These are phyloP conservation scores for Salix arbutifolia DNA, from an alignment of 345 rosid species.

Conservation along the genomic window DNA sequence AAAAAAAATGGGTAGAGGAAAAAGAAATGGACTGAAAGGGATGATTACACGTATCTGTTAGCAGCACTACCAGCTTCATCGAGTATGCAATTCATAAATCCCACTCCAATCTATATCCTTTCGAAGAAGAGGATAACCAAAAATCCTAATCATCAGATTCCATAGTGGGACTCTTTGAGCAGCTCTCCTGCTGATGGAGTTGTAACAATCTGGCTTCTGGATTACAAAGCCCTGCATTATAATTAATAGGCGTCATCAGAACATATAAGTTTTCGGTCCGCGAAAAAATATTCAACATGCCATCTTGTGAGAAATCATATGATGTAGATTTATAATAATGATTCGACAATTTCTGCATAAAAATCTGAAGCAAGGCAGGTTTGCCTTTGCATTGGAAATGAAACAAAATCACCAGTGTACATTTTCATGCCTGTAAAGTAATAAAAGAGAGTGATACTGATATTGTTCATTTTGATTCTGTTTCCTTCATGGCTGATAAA, in stretches of 20 bases:
- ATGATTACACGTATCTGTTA: slow-evolving; percentile 1
- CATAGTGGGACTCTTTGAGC: slow-evolving; percentile 78
- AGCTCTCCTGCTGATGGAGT: slow-evolving; percentile 71
- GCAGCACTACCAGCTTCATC: slow-evolving; percentile 3
- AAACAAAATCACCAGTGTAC: neutral
- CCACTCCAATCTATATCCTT: neutral
- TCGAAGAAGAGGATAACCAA: neutral
- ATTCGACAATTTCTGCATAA: neutral
- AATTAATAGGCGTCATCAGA: neutral
- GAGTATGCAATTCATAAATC: neutral
- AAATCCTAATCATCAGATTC: slow-evolving; percentile 48
- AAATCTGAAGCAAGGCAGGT: neutral
- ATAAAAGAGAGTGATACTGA: neutral
- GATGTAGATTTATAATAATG: neutral
- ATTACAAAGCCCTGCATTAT: slow-evolving; percentile 60
- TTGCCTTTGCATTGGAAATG: neutral
- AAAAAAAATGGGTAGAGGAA: no score
- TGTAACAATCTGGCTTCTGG: slow-evolving; percentile 72
- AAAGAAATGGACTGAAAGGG: neutral
- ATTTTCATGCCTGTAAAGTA: neutral
- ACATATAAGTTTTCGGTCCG: no score
- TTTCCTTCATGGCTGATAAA: neutral
- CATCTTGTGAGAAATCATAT: neutral
- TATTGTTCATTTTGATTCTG: neutral
- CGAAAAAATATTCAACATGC: neutral